Evolutionary conservation across 345 rosid species (phyloP), one percentile per base, ranked within the genome.

Genomic region (Ceriops tagal): DNA sequence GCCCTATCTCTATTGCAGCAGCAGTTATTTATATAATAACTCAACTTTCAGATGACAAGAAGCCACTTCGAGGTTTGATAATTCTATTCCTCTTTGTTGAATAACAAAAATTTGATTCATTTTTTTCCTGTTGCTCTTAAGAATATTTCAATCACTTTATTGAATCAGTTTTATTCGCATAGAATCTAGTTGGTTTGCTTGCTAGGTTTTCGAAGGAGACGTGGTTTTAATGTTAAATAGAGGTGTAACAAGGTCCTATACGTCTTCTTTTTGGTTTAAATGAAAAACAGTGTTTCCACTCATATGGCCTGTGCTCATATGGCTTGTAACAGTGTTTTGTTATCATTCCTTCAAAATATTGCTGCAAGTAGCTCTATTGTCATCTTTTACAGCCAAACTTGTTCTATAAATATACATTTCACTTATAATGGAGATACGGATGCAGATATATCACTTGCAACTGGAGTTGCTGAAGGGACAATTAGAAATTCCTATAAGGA

Each of bases 401-500:
- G 43, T 19, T 39, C 32, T 16, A n/a, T 31, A 39, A 7, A 62
- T 32, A 32, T 53, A 58, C n/a, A 24, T 16, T 53, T 10, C 13
- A 47, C 67, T 72, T 39, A 74, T 46, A 1, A 58, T 51, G 22
- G 21, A 43, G 28, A 63, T 69, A 8, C 43, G 63, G 64, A 52
- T 85, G 88, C 92, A 95, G 98, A 95, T 70, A 95, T 95, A 66
- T 88, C 97, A 11, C 34, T 74, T 6, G 98, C 99, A 0, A 95
- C 99, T n/a, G 99, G 99, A 77, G 99, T 95, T 57, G 99, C 99
- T 0, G 99, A 95, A 80, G 99, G 98, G 55, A 95, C 99, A 10
- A 95, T 92, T 64, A 83, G 99, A 52, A 92, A 95, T 71, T 95
- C 99, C 4, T 95, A 87, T 86, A 95, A 92, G 83, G 99, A 95